Conservation (phyloP, 78 protist species). For the Pigoraptor vietnamica region DNA sequence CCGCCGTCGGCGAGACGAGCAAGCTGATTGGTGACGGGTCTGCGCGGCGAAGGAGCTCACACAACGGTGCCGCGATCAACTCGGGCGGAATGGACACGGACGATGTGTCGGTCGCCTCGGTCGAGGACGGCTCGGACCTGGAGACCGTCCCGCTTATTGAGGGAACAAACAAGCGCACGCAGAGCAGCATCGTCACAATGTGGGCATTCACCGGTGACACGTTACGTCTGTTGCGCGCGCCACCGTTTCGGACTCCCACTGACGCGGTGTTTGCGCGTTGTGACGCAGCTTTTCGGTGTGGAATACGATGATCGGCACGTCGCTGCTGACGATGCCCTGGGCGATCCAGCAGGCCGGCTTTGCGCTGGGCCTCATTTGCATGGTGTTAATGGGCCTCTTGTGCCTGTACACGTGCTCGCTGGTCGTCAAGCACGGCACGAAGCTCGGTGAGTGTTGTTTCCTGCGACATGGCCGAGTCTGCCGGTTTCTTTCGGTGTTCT, state of each 20-base stretch:
- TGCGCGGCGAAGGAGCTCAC: too few species aligned
- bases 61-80: too few species aligned
- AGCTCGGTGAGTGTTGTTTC: not conserved
- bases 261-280: not conserved
- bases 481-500: not conserved
- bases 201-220: not conserved
- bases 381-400: not conserved
- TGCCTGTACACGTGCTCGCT: constrained; percentile 22
- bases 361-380: not conserved
- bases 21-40: too few species aligned
- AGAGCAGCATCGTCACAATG: not conserved
- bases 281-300: constrained; percentile 32
- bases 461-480: not conserved
- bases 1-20: too few species aligned
- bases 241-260: not conserved
- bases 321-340: constrained; percentile 48
- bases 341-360: constrained; percentile 37
- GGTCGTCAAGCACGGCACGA: not conserved
- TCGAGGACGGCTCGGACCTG: not conserved
- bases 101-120: not conserved
- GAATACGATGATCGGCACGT: constrained; percentile 48
- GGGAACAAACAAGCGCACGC: not conserved
- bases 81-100: not conserved
- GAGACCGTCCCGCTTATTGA: not conserved
- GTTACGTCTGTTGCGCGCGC: not conserved